phyloP scores from a whole-genome alignment of 768 basidiomycete species.

The Boletus reticulatus region DNA sequence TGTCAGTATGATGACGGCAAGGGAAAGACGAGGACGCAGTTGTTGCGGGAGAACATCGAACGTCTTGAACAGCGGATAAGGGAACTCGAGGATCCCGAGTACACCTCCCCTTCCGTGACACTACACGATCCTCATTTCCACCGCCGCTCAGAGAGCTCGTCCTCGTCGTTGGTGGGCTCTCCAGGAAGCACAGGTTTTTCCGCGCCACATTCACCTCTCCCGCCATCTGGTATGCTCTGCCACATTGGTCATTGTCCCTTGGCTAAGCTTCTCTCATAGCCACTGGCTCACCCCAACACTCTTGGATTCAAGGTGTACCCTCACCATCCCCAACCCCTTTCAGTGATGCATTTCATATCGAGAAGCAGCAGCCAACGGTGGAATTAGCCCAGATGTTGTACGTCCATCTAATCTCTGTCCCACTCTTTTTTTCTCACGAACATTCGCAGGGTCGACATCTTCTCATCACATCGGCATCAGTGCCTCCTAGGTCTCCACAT shows the following conservation, averaged over 20 bases:
- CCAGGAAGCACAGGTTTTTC: constrained; percentile 51
- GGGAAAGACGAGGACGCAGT: constrained; percentile 77
- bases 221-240: constrained; percentile 45
- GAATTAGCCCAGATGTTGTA: constrained; percentile 71
- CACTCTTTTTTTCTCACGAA: constrained; percentile 4
- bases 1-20: constrained; percentile 87
- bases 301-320: constrained; percentile 48
- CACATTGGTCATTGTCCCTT: neutral
- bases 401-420: constrained; percentile 22
- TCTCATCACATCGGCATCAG: constrained; percentile 72
- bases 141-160: constrained; percentile 44
- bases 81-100: constrained; percentile 75
- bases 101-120: constrained; percentile 63
- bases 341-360: constrained; percentile 47
- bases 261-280: constrained; percentile 28
- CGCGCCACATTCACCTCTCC: constrained; percentile 58
- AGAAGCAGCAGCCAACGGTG: constrained; percentile 43
- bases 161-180: constrained; percentile 50
- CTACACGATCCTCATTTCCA: constrained; percentile 65
- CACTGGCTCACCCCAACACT: constrained; percentile 48
- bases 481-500: constrained; percentile 71
- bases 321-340: constrained; percentile 56
- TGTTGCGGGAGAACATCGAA: constrained; percentile 73
- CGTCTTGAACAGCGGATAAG: constrained; percentile 69
- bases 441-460: constrained; percentile 62